Conservation (phyloP, 2,329 filamentous ascomycete genomes). For the Penicillium vulpinum region DNA sequence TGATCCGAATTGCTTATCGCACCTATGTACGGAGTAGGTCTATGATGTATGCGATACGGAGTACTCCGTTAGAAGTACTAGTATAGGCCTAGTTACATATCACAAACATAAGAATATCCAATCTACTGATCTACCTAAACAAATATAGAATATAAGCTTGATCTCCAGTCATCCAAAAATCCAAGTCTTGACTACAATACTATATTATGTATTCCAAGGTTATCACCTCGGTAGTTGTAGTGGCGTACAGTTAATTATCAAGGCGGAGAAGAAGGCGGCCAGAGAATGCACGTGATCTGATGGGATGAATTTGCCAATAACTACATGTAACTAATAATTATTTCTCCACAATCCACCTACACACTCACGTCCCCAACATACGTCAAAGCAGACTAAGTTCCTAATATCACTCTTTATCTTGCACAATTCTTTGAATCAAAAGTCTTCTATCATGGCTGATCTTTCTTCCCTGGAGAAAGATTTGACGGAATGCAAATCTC, state of each 20-base stretch:
- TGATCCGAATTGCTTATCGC: constrained; percentile 1
- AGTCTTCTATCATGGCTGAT: constrained; percentile 40
- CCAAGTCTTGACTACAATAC: background rate
- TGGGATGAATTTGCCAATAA: background rate
- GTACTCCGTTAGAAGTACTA: too few species aligned
- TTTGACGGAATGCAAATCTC: constrained; percentile 61
- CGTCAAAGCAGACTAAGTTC: background rate
- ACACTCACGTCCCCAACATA: background rate
- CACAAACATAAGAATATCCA: background rate
- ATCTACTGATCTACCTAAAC: too few species aligned
- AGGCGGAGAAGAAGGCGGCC: background rate
- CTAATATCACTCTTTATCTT: background rate
- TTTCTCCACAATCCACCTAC: background rate
- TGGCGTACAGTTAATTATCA: background rate
- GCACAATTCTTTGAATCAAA: background rate
- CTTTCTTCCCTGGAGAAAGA: constrained; percentile 49
- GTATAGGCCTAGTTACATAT: background rate
- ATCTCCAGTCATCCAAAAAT: background rate
- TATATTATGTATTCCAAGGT: background rate
- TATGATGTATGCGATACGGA: background rate
- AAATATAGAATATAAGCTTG: background rate
- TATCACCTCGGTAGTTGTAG: background rate
- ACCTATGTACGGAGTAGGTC: too few species aligned
- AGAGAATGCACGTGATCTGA: background rate
- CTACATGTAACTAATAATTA: too few species aligned